These are phyloP conservation scores for Saccharomyces hybrid DNA, from an alignment of 1,139 yeast genomes.

Conservation along the genomic window DNA sequence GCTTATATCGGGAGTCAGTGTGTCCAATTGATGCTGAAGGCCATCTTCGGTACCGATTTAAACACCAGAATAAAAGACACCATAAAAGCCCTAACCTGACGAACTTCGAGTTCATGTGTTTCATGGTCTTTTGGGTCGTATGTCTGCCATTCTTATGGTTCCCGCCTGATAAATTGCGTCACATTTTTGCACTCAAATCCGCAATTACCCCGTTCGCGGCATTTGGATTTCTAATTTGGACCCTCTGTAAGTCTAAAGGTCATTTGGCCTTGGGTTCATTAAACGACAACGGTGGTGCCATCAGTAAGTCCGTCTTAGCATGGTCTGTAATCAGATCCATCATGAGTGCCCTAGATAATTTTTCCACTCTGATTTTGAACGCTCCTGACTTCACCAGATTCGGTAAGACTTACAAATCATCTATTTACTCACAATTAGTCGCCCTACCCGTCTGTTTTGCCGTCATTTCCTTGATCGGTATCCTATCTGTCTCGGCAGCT, in stretches of 20 bases:
- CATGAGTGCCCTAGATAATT: constrained; percentile 75
- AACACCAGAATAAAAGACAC: constrained; percentile 42
- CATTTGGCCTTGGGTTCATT: constrained; percentile 24
- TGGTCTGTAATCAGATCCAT: constrained; percentile 76
- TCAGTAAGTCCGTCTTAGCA: constrained; percentile 42
- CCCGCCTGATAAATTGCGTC: constrained; percentile 73
- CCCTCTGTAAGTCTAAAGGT: constrained; percentile 42
- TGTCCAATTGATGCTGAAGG: constrained; percentile 59
- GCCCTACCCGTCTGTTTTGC: constrained; percentile 73
- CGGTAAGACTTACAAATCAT: constrained; percentile 48
- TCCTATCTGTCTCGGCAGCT: constrained; percentile 77
- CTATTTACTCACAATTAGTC: constrained; percentile 47
- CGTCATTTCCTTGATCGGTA: constrained; percentile 75
- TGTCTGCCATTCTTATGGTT: constrained; percentile 74
- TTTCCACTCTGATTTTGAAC: constrained; percentile 77
- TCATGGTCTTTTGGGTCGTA: constrained; percentile 69
- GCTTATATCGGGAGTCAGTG: constrained; percentile 79
- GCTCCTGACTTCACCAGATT: constrained; percentile 91
- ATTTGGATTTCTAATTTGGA: constrained; percentile 70
- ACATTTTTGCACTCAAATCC: constrained; percentile 71
- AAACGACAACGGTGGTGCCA: constrained; percentile 33
- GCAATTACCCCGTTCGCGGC: constrained; percentile 73
- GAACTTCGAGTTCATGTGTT: constrained; percentile 60
- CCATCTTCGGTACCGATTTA: constrained; percentile 59
- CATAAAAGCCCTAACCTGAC: constrained; percentile 44